Evolutionary conservation across 768 basidiomycete species (phyloP).

Genomic region (Lentinula lateritia): DNA sequence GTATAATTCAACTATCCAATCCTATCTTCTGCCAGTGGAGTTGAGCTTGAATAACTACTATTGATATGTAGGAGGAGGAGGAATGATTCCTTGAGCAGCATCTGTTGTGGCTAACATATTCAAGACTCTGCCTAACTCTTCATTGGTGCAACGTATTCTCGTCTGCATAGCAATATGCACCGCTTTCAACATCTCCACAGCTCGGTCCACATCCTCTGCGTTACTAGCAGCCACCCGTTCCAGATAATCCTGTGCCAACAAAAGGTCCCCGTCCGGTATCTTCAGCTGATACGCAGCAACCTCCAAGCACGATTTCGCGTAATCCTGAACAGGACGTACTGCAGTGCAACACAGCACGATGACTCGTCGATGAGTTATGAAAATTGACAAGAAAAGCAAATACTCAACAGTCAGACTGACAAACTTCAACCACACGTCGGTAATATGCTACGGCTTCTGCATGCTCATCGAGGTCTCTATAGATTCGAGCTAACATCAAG

Average conservation of each 20-base stretch:
- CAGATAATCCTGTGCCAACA: conserved; percentile 66
- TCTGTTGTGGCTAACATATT: too few relatives aligned
- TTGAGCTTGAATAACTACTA: too few relatives aligned
- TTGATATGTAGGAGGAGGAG: too few relatives aligned
- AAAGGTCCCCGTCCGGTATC: conserved; percentile 57
- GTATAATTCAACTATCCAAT: conserved; percentile 22
- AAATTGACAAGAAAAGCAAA: conserved; percentile 6
- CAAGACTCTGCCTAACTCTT: background rate
- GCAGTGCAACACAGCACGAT: conserved; percentile 16
- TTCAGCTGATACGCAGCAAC: conserved; percentile 77
- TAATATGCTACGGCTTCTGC: conserved; percentile 75
- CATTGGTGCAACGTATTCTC: background rate
- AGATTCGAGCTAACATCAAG: conserved; percentile 68
- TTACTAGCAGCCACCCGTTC: conserved; percentile 74
- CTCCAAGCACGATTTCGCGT: conserved; percentile 78
- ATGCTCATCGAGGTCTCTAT: conserved; percentile 60
- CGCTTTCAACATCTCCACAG: conserved; percentile 62
- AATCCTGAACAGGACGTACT: conserved; percentile 72
- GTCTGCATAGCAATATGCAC: background rate
- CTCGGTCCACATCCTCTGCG: conserved; percentile 73
- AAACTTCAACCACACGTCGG: conserved; percentile 72
- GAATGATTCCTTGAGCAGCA: too few relatives aligned
- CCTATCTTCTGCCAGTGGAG: too few relatives aligned
- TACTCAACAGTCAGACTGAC: conserved; percentile 51
- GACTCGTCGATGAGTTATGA: conserved; percentile 16